A percentile compares a stretch with the other conserved stretches of the same genome.
These are phyloP conservation scores for Metschnikowia similis DNA, from an alignment of 805 yeast genomes.

Conservation along the genomic window DNA sequence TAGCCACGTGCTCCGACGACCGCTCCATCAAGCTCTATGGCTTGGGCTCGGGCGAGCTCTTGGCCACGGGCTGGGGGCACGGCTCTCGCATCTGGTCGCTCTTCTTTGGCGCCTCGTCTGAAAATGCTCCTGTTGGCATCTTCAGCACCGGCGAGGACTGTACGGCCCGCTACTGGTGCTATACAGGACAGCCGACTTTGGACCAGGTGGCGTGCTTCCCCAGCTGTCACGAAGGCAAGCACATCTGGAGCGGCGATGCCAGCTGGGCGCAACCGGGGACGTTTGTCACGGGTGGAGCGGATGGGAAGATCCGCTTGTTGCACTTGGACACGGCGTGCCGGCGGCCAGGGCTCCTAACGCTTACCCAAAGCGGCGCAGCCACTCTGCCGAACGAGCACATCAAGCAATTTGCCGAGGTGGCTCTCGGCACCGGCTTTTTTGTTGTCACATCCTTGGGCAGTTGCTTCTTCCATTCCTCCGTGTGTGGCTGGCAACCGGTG, in stretches of 20 bases:
- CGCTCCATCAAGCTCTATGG: conserved; percentile 80
- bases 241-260: conserved; percentile 77
- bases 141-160: conserved; percentile 84
- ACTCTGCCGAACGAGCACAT: conserved; percentile 47
- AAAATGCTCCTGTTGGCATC: conserved; percentile 30
- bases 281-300: conserved; percentile 90
- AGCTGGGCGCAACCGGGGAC: conserved; percentile 34
- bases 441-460: conserved; percentile 60
- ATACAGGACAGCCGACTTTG: conserved; percentile 28
- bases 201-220: conserved; percentile 46
- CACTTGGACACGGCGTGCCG: conserved; percentile 26
- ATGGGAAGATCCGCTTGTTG: conserved; percentile 71
- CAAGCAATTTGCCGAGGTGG: conserved; percentile 54
- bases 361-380: conserved; percentile 15
- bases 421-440: conserved; percentile 37
- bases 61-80: conserved; percentile 95
- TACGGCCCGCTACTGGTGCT: conserved; percentile 75
- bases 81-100: conserved; percentile 90
- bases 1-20: conserved; percentile 90
- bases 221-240: conserved; percentile 76
- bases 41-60: conserved; percentile 47
- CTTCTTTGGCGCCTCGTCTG: conserved; percentile 40
- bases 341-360: neutral
- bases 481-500: conserved; percentile 7
- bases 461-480: conserved; percentile 25